Evolutionary conservation across 805 yeast genomes (phyloP).

Genomic region (Candida chilensis): DNA sequence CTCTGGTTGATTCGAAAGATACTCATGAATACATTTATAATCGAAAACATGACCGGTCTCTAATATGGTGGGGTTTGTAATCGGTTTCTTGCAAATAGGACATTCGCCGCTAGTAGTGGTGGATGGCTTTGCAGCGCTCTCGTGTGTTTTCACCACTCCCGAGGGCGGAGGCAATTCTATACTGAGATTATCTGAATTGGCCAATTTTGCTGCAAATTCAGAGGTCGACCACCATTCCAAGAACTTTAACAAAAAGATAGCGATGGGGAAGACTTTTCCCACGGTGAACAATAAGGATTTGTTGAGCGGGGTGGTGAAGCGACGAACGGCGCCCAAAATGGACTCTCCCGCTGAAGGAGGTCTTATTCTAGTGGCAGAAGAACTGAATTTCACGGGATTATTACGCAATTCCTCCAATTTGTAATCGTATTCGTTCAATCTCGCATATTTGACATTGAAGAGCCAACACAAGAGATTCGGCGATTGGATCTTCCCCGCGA

Average conservation of each 20-base stretch:
- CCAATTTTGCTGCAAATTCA: slow-evolving; percentile 53
- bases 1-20: slow-evolving; percentile 38
- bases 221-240: slow-evolving; percentile 91
- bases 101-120: slow-evolving; percentile 35
- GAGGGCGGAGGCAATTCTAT: slow-evolving; percentile 40
- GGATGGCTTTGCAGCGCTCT: slow-evolving; percentile 5
- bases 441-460: slow-evolving; percentile 55
- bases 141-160: slow-evolving; percentile 2
- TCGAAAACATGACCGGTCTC: slow-evolving; percentile 92
- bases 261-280: slow-evolving; percentile 63
- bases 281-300: slow-evolving; percentile 15
- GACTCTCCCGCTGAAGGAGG: slow-evolving; percentile 32
- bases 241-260: slow-evolving; percentile 74
- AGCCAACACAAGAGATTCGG: slow-evolving; percentile 55
- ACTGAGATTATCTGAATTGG: slow-evolving; percentile 37
- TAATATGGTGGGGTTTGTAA: slow-evolving; percentile 75
- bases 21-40: slow-evolving; percentile 73
- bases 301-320: slow-evolving; percentile 9
- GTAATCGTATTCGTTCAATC: slow-evolving; percentile 46
- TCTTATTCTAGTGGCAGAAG: slow-evolving; percentile 15
- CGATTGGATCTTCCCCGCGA: slow-evolving; percentile 58
- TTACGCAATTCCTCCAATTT: slow-evolving; percentile 17
- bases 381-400: slow-evolving; percentile 8
- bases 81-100: slow-evolving; percentile 56
- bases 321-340: slow-evolving; percentile 8